Evolutionary conservation across 257 asterid species (phyloP).

Genomic region (Agastache rugosa): DNA sequence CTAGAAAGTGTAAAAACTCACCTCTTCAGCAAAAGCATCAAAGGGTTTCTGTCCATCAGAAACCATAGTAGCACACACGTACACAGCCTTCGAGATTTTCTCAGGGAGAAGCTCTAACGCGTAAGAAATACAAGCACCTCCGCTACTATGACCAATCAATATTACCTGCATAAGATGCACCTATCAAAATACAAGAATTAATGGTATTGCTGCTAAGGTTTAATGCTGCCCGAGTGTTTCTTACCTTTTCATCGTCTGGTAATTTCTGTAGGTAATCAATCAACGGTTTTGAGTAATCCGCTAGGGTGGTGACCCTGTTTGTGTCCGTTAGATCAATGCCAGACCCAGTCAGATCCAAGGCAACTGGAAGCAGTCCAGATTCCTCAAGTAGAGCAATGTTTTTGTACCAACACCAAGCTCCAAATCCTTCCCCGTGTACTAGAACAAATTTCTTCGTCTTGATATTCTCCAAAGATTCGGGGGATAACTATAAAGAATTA

Average conservation of each 20-base stretch:
- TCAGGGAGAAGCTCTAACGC: conserved; percentile 76
- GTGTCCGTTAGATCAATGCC: conserved; percentile 81
- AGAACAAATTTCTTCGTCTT: conserved; percentile 82
- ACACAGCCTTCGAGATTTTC: conserved; percentile 82
- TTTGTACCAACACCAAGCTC: conserved; percentile 99
- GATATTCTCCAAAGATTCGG: conserved; percentile 79
- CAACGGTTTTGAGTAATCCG: conserved; percentile 84
- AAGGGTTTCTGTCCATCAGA: conserved; percentile 86
- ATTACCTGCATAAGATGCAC: conserved; percentile 61
- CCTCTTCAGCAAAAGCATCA: conserved; percentile 93
- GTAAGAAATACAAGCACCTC: conserved; percentile 92
- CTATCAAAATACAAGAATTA: neutral
- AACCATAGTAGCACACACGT: conserved; percentile 84
- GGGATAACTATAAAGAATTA: conserved; percentile 50
- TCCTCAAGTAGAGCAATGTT: conserved; percentile 86
- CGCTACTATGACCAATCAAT: conserved; percentile 92
- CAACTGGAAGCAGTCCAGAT: conserved; percentile 70
- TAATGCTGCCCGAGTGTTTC: neutral
- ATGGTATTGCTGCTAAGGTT: neutral
- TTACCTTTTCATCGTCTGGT: conserved; percentile 79
- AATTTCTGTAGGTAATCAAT: conserved; percentile 69
- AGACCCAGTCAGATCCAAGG: conserved; percentile 86
- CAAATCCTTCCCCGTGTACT: conserved; percentile 98
- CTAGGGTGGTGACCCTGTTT: conserved; percentile 64
- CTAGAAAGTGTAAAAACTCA: conserved; percentile 28